Conservation (phyloP, 2,329 filamentous ascomycete genomes). For the Ceratocystis colombiana region DNA sequence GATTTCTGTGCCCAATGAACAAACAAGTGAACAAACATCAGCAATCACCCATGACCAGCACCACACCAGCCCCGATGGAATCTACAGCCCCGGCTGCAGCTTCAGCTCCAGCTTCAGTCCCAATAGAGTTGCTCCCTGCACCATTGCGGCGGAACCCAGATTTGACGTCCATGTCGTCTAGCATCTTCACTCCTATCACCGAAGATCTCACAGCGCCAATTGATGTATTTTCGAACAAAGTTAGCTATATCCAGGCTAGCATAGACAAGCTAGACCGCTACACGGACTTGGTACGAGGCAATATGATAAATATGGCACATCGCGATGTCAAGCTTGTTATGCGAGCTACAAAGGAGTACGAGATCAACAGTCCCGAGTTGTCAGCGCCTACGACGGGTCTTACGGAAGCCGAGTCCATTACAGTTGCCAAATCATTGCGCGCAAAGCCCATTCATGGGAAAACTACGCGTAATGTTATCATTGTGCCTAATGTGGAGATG, state of each 20-base stretch:
- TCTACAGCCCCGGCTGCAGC: neutral
- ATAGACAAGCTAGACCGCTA: slow-evolving; percentile 23
- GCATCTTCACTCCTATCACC: slow-evolving; percentile 34
- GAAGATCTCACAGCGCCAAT: slow-evolving; percentile 28
- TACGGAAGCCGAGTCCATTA: slow-evolving; percentile 18
- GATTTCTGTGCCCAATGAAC: no score
- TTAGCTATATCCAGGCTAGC: slow-evolving; percentile 9
- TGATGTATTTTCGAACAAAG: slow-evolving; percentile 24
- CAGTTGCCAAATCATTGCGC: neutral
- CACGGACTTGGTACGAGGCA: slow-evolving; percentile 22
- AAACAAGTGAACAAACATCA: no score
- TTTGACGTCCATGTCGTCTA: slow-evolving; percentile 29
- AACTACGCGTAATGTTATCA: slow-evolving; percentile 16
- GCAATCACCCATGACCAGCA: no score
- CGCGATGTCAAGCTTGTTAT: slow-evolving; percentile 19
- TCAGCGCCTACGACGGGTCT: neutral
- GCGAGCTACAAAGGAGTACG: slow-evolving; percentile 13
- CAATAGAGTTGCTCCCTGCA: slow-evolving; percentile 1
- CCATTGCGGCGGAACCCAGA: slow-evolving; percentile 25
- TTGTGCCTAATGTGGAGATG: slow-evolving; percentile 18
- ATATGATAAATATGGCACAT: slow-evolving; percentile 23
- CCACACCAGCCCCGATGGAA: no score
- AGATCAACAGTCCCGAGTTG: slow-evolving; percentile 14
- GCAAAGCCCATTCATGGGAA: slow-evolving; percentile 4
- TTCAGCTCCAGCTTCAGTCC: neutral